A percentile compares a stretch with the other conserved stretches of the same genome.
These are phyloP conservation scores for Drechslerella dactyloides DNA, from an alignment of 2,329 filamentous ascomycete species.

Conservation along the genomic window DNA sequence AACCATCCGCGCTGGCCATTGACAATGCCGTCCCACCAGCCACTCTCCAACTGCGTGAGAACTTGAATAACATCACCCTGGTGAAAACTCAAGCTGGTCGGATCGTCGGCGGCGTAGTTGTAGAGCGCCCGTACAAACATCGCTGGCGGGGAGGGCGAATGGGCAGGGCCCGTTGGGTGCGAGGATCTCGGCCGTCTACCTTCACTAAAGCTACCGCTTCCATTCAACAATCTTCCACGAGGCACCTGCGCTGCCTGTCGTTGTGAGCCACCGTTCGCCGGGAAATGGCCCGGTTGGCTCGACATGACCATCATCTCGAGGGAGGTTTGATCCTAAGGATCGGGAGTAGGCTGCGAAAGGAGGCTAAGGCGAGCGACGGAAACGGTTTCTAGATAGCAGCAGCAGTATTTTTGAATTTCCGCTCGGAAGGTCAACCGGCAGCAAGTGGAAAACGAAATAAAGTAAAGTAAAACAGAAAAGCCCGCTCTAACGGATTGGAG, in stretches of 20 bases:
- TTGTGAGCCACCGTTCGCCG: slow-evolving; percentile 39
- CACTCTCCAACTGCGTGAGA: slow-evolving; percentile 95
- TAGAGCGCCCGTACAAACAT: slow-evolving; percentile 96
- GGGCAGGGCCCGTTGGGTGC: slow-evolving; percentile 38
- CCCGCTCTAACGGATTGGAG: slow-evolving; percentile 2
- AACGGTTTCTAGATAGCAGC: neutral
- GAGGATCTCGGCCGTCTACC: slow-evolving; percentile 45
- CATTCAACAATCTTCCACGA: slow-evolving; percentile 62
- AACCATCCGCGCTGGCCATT: slow-evolving; percentile 98
- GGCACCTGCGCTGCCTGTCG: slow-evolving; percentile 37
- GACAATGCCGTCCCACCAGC: slow-evolving; percentile 99
- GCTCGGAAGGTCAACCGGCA: neutral
- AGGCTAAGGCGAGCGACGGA: slow-evolving; percentile 6
- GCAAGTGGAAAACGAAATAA: slow-evolving; percentile 7
- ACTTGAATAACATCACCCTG: slow-evolving; percentile 98
- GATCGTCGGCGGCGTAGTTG: slow-evolving; percentile 96
- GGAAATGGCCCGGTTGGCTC: slow-evolving; percentile 46
- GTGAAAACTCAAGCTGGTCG: slow-evolving; percentile 94
- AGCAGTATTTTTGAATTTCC: slow-evolving; percentile 1
- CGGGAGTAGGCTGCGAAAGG: slow-evolving; percentile 4
- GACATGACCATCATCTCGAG: slow-evolving; percentile 51
- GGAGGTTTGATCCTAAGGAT: slow-evolving; percentile 26
- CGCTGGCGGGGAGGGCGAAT: slow-evolving; percentile 64
- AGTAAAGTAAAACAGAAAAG: slow-evolving; percentile 6
- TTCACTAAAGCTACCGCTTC: slow-evolving; percentile 57